These are phyloP conservation scores for Cymbidium sinense DNA, from an alignment of 106 monocot genomes.

Conservation along the genomic window DNA sequence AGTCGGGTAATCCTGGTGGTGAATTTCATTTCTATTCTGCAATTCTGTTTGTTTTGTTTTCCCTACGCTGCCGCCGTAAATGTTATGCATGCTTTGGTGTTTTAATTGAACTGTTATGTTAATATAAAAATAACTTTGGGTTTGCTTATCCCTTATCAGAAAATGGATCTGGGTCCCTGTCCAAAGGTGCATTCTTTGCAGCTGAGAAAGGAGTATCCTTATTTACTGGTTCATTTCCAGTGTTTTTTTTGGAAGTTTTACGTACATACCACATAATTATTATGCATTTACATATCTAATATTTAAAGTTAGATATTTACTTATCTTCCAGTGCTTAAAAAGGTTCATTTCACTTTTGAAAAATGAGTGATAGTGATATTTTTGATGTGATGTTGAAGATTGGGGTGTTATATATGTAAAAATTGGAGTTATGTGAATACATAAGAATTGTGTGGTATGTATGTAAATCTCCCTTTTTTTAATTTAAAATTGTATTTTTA, in stretches of 20 bases:
- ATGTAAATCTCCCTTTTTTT: neutral
- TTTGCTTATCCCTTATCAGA: conserved; percentile 40
- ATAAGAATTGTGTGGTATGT: too few relatives aligned
- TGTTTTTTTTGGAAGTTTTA: too few relatives aligned
- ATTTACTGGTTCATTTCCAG: neutral
- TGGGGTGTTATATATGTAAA: too few relatives aligned
- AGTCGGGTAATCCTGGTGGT: neutral
- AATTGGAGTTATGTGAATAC: too few relatives aligned
- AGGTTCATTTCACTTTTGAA: too few relatives aligned
- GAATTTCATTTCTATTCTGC: neutral
- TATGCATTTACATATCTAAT: too few relatives aligned
- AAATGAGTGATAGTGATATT: too few relatives aligned
- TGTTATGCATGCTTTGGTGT: neutral
- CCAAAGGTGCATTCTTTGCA: conserved; percentile 79
- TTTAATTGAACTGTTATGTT: neutral
- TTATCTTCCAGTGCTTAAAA: too few relatives aligned
- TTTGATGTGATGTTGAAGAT: too few relatives aligned
- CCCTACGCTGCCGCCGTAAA: neutral
- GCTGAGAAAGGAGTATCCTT: conserved; percentile 91
- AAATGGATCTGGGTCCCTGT: conserved; percentile 88
- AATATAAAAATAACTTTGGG: neutral
- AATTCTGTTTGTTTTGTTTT: neutral
- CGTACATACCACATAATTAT: too few relatives aligned
- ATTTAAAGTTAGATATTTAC: too few relatives aligned
- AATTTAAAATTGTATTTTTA: neutral